phyloP scores from a whole-genome alignment of 1,284 basidiomycete species.

The Cryptococcus amylolentus region DNA sequence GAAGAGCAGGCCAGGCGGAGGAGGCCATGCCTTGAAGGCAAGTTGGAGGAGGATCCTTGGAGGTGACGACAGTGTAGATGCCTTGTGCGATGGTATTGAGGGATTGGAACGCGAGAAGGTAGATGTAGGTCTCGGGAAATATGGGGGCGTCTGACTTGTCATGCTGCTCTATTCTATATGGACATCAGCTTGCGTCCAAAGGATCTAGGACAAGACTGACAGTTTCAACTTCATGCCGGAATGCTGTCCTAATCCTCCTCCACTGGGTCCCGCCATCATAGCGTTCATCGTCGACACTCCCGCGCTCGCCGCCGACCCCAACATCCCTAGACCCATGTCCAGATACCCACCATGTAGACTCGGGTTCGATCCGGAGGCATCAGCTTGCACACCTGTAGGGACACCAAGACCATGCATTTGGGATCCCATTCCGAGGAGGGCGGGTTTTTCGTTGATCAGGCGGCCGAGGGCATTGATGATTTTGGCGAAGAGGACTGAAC shows the following conservation, averaged over 20 bases:
- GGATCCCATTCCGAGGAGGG: constrained; percentile 68
- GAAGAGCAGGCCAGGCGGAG: constrained; percentile 80
- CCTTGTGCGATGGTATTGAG: constrained; percentile 84
- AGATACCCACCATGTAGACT: constrained; percentile 46
- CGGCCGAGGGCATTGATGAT: constrained; percentile 77
- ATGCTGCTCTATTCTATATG: constrained; percentile 80
- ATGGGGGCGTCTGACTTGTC: constrained; percentile 92
- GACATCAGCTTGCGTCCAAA: neutral
- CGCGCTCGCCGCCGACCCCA: constrained; percentile 74
- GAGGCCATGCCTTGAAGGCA: constrained; percentile 74
- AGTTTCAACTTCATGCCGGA: constrained; percentile 82
- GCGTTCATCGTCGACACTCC: constrained; percentile 71
- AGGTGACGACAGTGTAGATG: constrained; percentile 63
- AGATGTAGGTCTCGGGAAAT: constrained; percentile 88
- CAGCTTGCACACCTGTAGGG: constrained; percentile 21
- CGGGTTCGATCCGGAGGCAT: constrained; percentile 16
- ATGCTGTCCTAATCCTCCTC: constrained; percentile 63
- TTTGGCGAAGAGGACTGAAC: constrained; percentile 68
- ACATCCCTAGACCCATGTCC: constrained; percentile 73
- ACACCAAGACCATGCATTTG: constrained; percentile 78
- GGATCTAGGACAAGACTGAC: constrained; percentile 51
- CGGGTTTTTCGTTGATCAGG: constrained; percentile 80
- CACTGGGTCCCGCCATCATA: constrained; percentile 59
- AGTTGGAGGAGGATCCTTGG: constrained; percentile 58
- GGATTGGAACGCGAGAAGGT: constrained; percentile 84